These are phyloP conservation scores for Fusarium aywerte DNA, from an alignment of 2,329 filamentous ascomycete genomes.

Conservation along the genomic window DNA sequence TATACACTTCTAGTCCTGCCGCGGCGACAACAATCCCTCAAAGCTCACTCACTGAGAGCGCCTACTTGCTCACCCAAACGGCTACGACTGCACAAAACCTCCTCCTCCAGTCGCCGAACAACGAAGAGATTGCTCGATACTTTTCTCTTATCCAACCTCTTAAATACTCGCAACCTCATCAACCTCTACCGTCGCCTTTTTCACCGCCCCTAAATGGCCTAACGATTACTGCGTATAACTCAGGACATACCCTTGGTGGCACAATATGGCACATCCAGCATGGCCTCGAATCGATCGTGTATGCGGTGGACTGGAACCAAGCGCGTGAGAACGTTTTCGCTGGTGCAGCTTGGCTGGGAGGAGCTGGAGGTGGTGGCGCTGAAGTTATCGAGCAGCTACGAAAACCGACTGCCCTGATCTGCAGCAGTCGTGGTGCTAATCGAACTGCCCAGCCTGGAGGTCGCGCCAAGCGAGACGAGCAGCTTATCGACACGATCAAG, in stretches of 20 bases:
- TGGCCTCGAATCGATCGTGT: constrained; percentile 95
- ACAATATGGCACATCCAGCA: constrained; percentile 99
- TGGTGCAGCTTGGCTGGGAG: constrained; percentile 92
- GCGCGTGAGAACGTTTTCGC: constrained; percentile 95
- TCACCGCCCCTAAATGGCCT: constrained; percentile 90
- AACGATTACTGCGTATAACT: constrained; percentile 95
- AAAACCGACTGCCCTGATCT: constrained; percentile 93
- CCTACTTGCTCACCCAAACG: constrained; percentile 64
- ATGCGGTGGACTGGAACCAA: constrained; percentile 98
- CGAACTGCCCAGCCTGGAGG: constrained; percentile 76
- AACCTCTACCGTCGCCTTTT: constrained; percentile 86
- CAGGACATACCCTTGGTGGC: constrained; percentile 93
- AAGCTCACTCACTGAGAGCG: constrained; percentile 74
- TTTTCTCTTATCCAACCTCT: constrained; percentile 91
- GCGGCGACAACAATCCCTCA: constrained; percentile 84
- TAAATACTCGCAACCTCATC: constrained; percentile 96
- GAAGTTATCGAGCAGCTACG: constrained; percentile 94
- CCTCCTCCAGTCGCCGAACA: constrained; percentile 75
- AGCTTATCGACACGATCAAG: constrained; percentile 84
- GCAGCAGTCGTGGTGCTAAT: constrained; percentile 84
- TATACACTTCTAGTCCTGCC: constrained; percentile 90
- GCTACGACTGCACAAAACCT: constrained; percentile 64
- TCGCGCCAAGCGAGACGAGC: constrained; percentile 84
- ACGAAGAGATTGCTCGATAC: constrained; percentile 91
- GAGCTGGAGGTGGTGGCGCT: constrained; percentile 79